Conservation (phyloP, 495 filamentous ascomycete species). For the Daldinia vernicosa region DNA sequence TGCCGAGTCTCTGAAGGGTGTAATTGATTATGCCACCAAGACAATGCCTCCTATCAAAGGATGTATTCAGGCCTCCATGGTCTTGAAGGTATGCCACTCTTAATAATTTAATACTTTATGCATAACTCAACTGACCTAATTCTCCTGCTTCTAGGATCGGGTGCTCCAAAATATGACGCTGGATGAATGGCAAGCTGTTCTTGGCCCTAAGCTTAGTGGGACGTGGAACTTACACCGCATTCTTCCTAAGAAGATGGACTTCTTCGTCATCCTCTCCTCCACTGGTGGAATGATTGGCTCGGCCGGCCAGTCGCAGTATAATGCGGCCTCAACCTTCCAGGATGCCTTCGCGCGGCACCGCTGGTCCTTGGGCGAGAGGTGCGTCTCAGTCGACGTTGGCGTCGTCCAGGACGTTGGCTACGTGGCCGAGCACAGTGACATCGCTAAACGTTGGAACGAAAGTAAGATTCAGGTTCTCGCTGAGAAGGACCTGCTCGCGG, state of each 20-base stretch:
- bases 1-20: background rate
- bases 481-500: too few species aligned
- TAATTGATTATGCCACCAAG: background rate
- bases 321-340: background rate
- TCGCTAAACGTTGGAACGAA: too few species aligned
- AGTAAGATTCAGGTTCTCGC: too few species aligned
- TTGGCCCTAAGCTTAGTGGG: background rate
- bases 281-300: background rate
- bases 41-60: background rate
- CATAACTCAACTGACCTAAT: background rate
- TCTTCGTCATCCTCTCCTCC: background rate
- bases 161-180: background rate
- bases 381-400: background rate
- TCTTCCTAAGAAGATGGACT: background rate
- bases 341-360: background rate
- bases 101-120: too few species aligned
- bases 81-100: background rate
- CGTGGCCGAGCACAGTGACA: background rate
- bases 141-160: background rate
- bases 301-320: background rate
- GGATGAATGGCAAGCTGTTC: background rate
- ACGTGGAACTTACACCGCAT: background rate
- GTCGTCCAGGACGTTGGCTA: background rate
- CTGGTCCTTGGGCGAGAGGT: background rate
- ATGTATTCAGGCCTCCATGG: background rate